Percentiles rank a stretch among this genome's conserved stretches.
Conservation (phyloP, 2,329 filamentous ascomycete genomes). For the Trichoderma sp. region DNA sequence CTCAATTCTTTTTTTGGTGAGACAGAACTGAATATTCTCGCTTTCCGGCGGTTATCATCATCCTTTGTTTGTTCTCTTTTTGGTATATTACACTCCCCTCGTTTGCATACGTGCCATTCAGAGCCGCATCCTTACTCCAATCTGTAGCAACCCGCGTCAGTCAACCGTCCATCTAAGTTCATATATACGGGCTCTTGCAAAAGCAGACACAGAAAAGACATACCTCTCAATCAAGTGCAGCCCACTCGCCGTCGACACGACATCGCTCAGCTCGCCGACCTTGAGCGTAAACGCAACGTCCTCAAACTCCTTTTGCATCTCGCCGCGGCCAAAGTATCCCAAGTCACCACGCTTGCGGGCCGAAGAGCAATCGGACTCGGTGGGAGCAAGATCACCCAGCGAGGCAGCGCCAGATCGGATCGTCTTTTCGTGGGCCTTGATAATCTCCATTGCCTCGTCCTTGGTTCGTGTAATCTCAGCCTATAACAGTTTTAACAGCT, state of each 20-base stretch:
- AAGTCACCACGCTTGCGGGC: constrained; percentile 91
- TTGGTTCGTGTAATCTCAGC: constrained; percentile 83
- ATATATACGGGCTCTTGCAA: not conserved
- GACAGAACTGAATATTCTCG: not conserved
- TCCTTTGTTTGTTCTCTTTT: not conserved
- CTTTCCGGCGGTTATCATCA: not conserved
- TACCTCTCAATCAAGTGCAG: constrained; percentile 95
- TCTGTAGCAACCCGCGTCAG: not conserved
- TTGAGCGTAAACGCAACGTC: constrained; percentile 90
- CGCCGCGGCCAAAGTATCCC: constrained; percentile 88
- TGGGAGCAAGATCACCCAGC: constrained; percentile 80
- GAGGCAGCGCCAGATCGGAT: constrained; percentile 68
- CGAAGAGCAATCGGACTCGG: constrained; percentile 93
- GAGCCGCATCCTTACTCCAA: not conserved
- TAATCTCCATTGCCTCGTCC: constrained; percentile 78
- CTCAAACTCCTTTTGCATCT: constrained; percentile 99
- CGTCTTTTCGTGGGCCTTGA: constrained; percentile 69
- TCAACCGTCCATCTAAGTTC: not conserved
- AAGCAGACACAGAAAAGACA: constrained; percentile 17
- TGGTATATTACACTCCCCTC: not conserved
- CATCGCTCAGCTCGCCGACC: constrained; percentile 78
- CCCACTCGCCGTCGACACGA: constrained; percentile 91
- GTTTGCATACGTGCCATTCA: not conserved
- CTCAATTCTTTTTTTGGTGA: not conserved
- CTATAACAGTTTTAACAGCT: constrained; percentile 31